Evolutionary conservation across 1,139 yeast species (phyloP).

Genomic region (Sugiyamaella japonica): DNA sequence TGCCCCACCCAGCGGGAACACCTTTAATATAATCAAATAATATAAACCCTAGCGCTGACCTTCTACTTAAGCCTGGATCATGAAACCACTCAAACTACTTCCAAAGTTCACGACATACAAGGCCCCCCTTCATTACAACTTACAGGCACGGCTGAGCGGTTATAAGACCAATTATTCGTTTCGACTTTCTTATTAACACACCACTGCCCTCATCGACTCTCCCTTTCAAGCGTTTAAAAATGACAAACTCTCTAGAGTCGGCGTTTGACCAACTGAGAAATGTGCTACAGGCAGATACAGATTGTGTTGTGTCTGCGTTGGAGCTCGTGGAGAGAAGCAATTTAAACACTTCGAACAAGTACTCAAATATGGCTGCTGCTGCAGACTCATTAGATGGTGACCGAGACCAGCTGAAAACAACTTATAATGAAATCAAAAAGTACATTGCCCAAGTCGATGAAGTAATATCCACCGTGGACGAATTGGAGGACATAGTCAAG

Average conservation of each 20-base stretch:
- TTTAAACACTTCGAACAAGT: slow-evolving; percentile 35
- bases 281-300: slow-evolving; percentile 39
- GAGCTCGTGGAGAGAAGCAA: slow-evolving; percentile 41
- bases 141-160: too few species aligned
- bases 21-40: too few species aligned
- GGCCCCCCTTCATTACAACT: too few species aligned
- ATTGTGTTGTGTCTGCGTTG: slow-evolving; percentile 35
- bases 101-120: too few species aligned
- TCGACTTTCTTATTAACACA: too few species aligned
- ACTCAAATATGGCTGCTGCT: slow-evolving; percentile 34
- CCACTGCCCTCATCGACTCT: too few species aligned
- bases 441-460: slow-evolving; percentile 42
- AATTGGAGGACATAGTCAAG: slow-evolving; percentile 48
- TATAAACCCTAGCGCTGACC: too few species aligned
- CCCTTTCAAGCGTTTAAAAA: too few species aligned
- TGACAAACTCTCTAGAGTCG: slow-evolving; percentile 17
- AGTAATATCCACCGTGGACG: slow-evolving; percentile 50
- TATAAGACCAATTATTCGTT: too few species aligned
- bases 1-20: too few species aligned
- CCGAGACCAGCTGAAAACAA: slow-evolving; percentile 21
- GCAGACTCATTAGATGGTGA: slow-evolving; percentile 34
- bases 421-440: slow-evolving; percentile 38
- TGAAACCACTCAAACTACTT: too few species aligned
- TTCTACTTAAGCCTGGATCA: too few species aligned
- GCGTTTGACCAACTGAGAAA: slow-evolving; percentile 27